Percentiles rank a stretch among this genome's conserved stretches.
phyloP scores from a whole-genome alignment of 2,329 filamentous ascomycete genomes.

The Colletotrichum lupini region DNA sequence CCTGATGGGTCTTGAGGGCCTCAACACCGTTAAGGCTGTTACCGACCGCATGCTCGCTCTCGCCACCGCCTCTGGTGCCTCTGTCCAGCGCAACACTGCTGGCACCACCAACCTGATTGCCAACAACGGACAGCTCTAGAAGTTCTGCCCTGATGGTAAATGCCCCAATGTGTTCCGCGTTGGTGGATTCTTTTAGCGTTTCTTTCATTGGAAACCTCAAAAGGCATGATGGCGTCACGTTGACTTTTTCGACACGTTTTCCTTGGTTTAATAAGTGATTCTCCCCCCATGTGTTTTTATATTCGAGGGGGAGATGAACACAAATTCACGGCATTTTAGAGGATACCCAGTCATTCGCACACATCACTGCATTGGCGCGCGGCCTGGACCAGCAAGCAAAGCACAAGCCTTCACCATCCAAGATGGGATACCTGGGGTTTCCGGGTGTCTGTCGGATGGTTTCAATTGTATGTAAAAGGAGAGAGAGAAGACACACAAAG shows the following conservation, averaged over 20 bases:
- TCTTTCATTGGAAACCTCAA: background rate
- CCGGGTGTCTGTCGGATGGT: background rate
- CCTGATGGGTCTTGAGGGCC: conserved; percentile 67
- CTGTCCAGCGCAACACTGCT: conserved; percentile 53
- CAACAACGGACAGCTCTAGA: conserved; percentile 61
- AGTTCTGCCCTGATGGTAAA: background rate
- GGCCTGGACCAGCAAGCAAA: conserved; percentile 7
- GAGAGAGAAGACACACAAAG: background rate
- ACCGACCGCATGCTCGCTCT: conserved; percentile 63
- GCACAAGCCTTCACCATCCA: background rate
- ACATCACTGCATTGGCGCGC: conserved; percentile 24
- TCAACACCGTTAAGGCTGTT: conserved; percentile 57
- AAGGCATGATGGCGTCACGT: conserved; percentile 15
- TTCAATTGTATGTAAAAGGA: conserved; percentile 23
- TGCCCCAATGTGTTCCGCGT: no score
- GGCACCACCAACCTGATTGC: conserved; percentile 65
- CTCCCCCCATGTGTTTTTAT: conserved; percentile 7
- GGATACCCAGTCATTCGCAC: conserved; percentile 30
- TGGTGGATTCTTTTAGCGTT: background rate
- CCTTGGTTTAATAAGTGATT: conserved; percentile 27
- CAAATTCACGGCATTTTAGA: conserved; percentile 34
- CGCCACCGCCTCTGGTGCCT: conserved; percentile 57
- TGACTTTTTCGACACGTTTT: conserved; percentile 5
- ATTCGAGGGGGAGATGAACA: conserved; percentile 14
- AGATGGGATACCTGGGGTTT: background rate